Evolutionary conservation across 1,284 basidiomycete genomes (phyloP).

Genomic region (Tetrapyrgos nigripes): DNA sequence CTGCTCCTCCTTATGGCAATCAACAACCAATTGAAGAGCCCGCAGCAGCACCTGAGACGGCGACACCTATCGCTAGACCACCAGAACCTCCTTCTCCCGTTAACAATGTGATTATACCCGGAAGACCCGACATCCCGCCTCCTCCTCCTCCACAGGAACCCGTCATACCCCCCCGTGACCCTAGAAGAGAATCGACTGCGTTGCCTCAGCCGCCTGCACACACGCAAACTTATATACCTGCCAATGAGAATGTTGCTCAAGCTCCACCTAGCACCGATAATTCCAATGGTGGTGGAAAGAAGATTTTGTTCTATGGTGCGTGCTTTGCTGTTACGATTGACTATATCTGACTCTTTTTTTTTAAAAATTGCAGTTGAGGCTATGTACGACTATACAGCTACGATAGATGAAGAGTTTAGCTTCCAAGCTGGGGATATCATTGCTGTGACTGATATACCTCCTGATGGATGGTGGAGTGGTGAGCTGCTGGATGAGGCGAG

Average conservation of each 20-base stretch:
- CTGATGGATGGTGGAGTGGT: slow-evolving; percentile 90
- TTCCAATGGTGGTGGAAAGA: slow-evolving; percentile 47
- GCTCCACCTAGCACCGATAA: slow-evolving; percentile 43
- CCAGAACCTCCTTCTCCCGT: not conserved
- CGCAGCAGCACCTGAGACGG: not conserved
- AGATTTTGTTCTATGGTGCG: slow-evolving; percentile 78
- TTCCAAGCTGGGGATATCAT: slow-evolving; percentile 87
- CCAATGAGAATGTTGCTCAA: slow-evolving; percentile 5
- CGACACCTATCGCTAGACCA: not conserved
- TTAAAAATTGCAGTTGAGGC: slow-evolving; percentile 69
- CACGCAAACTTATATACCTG: not conserved
- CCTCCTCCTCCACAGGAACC: not conserved
- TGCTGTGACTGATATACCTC: slow-evolving; percentile 82
- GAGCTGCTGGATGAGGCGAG: slow-evolving; percentile 79
- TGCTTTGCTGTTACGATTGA: slow-evolving; percentile 9
- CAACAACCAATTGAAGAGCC: not conserved
- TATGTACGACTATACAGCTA: slow-evolving; percentile 83
- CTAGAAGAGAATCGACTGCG: not conserved
- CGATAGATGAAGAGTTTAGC: slow-evolving; percentile 83
- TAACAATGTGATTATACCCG: not conserved
- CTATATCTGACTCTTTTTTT: not conserved
- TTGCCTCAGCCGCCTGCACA: slow-evolving; percentile 12
- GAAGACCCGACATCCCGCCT: not conserved
- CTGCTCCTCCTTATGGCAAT: slow-evolving; percentile 2
- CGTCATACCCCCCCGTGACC: not conserved